These are phyloP conservation scores for Apostasia ramifera DNA, from an alignment of 106 monocot species.

Conservation along the genomic window DNA sequence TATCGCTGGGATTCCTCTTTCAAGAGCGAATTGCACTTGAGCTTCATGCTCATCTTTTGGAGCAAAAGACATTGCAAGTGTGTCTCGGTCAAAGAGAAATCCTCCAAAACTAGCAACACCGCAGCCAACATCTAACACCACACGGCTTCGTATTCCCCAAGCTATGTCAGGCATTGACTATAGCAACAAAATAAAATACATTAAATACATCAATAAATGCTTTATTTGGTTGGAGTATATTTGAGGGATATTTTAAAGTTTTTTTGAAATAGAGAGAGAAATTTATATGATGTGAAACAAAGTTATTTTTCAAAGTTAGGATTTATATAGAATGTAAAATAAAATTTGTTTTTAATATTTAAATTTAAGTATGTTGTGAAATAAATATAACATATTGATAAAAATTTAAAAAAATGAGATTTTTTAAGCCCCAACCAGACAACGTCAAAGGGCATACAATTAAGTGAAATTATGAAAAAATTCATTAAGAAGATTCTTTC, in stretches of 20 bases:
- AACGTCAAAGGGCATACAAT: no score
- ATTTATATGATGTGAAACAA: no score
- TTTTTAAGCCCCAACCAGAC: no score
- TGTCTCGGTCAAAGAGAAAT: slow-evolving; percentile 79
- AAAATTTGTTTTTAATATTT: no score
- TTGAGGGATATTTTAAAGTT: not conserved
- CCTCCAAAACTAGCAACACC: slow-evolving; percentile 96
- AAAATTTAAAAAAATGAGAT: no score
- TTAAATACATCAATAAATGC: not conserved
- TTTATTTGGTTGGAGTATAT: not conserved
- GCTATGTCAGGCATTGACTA: slow-evolving; percentile 63
- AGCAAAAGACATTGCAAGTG: slow-evolving; percentile 88
- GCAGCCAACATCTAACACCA: slow-evolving; percentile 87
- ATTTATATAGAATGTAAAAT: no score
- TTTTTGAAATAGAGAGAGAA: no score
- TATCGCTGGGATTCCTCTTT: slow-evolving; percentile 90
- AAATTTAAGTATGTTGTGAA: no score
- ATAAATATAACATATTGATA: no score
- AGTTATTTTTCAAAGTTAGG: no score
- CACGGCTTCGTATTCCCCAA: slow-evolving; percentile 78
- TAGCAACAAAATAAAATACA: slow-evolving; percentile 3
- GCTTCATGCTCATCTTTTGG: slow-evolving; percentile 99
- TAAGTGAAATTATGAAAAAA: no score
- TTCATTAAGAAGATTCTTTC: no score
- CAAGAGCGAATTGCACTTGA: slow-evolving; percentile 92